Conservation (phyloP, 2,329 filamentous ascomycete genomes). For the Fusarium devonianum region DNA sequence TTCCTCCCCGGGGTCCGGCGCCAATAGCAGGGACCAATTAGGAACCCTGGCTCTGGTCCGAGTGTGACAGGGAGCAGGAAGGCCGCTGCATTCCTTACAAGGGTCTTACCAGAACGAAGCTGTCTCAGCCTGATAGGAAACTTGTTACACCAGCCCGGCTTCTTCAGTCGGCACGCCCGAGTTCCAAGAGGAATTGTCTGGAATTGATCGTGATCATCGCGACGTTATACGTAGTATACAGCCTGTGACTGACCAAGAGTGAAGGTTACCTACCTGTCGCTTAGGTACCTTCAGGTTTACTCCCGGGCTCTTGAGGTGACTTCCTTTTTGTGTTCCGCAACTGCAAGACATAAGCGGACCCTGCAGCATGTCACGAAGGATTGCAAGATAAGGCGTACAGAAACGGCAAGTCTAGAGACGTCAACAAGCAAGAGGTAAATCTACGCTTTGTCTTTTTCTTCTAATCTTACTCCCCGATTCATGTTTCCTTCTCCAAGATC, state of each 20-base stretch:
- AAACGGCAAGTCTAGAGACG: no score
- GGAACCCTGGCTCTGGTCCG: background rate
- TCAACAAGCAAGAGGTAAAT: slow-evolving; percentile 7
- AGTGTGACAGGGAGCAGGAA: slow-evolving; percentile 15
- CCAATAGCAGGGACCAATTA: slow-evolving; percentile 11
- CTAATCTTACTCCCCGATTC: slow-evolving; percentile 5
- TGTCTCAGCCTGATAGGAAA: slow-evolving; percentile 19
- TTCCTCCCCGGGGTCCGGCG: slow-evolving; percentile 8
- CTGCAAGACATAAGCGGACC: slow-evolving; percentile 25
- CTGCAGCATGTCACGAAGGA: slow-evolving; percentile 20
- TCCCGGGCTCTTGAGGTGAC: slow-evolving; percentile 30
- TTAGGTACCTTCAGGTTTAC: no score
- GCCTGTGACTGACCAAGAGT: background rate
- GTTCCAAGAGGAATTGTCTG: slow-evolving; percentile 2
- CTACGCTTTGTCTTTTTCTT: slow-evolving; percentile 1
- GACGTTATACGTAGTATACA: no score
- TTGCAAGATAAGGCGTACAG: slow-evolving; percentile 3
- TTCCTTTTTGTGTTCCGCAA: slow-evolving; percentile 12
- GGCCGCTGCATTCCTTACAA: slow-evolving; percentile 15
- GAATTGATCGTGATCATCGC: slow-evolving; percentile 9
- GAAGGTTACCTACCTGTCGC: no score
- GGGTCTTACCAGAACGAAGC: slow-evolving; percentile 7
- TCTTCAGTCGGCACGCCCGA: slow-evolving; percentile 11
- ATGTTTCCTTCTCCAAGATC: slow-evolving; percentile 27
- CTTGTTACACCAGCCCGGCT: slow-evolving; percentile 3